These are phyloP conservation scores for Arthrobotrys megalospora DNA, from an alignment of 2,329 filamentous ascomycete genomes.

Conservation along the genomic window DNA sequence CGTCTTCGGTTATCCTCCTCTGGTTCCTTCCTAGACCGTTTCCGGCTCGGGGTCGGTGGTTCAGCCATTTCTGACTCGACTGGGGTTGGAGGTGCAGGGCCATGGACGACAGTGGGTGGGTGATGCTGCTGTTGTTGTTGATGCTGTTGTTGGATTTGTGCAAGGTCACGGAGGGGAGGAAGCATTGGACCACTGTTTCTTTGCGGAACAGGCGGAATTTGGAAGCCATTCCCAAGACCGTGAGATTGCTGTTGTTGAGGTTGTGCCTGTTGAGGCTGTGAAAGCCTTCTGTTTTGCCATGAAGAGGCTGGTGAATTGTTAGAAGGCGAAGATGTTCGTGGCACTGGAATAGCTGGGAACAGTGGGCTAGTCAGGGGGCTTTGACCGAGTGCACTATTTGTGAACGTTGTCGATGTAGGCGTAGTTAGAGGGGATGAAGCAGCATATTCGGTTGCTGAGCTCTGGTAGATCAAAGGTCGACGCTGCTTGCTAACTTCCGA, in stretches of 20 bases:
- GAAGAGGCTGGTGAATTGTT: conserved; percentile 45
- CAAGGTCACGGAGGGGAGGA: conserved; percentile 54
- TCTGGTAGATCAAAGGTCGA: conserved; percentile 48
- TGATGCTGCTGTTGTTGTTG: conserved; percentile 19
- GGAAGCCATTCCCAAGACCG: conserved; percentile 43
- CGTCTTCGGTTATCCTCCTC: conserved; percentile 63
- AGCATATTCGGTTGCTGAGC: conserved; percentile 46
- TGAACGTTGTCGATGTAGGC: conserved; percentile 59
- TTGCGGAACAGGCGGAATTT: conserved; percentile 56
- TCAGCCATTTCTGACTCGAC: conserved; percentile 60
- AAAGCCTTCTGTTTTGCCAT: conserved; percentile 57
- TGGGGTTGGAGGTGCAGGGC: conserved; percentile 45
- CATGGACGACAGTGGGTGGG: conserved; percentile 6
- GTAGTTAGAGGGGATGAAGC: conserved; percentile 58
- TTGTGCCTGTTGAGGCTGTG: conserved; percentile 50
- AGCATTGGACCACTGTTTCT: conserved; percentile 53
- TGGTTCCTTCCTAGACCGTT: conserved; percentile 59
- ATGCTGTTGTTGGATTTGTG: conserved; percentile 43
- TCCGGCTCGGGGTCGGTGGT: conserved; percentile 59
- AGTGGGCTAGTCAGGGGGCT: conserved; percentile 58
- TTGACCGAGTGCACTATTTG: conserved; percentile 57
- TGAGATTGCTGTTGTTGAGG: conserved; percentile 38
- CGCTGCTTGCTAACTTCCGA: conserved; percentile 50
- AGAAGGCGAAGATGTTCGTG: conserved; percentile 55
- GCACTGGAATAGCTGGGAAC: conserved; percentile 55